phyloP scores from a whole-genome alignment of 768 basidiomycete genomes.

The Chiua virens region DNA sequence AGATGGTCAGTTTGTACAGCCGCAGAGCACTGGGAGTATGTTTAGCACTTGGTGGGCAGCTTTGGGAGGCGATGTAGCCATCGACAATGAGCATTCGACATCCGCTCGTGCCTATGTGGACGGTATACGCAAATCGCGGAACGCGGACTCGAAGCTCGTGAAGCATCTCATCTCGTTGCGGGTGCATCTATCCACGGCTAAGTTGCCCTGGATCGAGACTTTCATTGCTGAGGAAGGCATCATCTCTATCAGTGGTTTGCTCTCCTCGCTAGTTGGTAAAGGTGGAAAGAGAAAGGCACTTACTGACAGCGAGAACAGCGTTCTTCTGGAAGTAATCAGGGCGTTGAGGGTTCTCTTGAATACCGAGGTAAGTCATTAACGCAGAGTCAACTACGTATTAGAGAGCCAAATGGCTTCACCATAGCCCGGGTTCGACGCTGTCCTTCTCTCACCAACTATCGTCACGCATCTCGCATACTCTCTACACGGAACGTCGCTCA shows the following conservation, averaged over 20 bases:
- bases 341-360: slow-evolving; percentile 84
- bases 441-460: slow-evolving; percentile 60
- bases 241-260: slow-evolving; percentile 54
- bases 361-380: slow-evolving; percentile 57
- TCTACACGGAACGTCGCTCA: slow-evolving; percentile 63
- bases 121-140: slow-evolving; percentile 53
- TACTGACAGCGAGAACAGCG: slow-evolving; percentile 64
- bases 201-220: slow-evolving; percentile 72
- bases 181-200: slow-evolving; percentile 83
- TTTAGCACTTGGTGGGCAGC: slow-evolving; percentile 78
- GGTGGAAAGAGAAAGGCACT: slow-evolving; percentile 60
- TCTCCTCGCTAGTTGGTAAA: slow-evolving; percentile 65
- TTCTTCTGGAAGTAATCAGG: slow-evolving; percentile 72
- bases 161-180: slow-evolving; percentile 82
- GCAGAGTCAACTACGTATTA: not conserved
- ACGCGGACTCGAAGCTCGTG: slow-evolving; percentile 58
- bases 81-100: slow-evolving; percentile 40
- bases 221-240: slow-evolving; percentile 70
- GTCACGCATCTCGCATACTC: slow-evolving; percentile 74
- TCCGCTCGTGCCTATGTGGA: slow-evolving; percentile 65
- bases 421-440: slow-evolving; percentile 73
- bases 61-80: slow-evolving; percentile 51
- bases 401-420: not conserved
- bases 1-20: slow-evolving; percentile 41
- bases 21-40: slow-evolving; percentile 73